Evolutionary conservation across 1,139 yeast species (phyloP).

Genomic region (Lodderomyces parapsilosis): DNA sequence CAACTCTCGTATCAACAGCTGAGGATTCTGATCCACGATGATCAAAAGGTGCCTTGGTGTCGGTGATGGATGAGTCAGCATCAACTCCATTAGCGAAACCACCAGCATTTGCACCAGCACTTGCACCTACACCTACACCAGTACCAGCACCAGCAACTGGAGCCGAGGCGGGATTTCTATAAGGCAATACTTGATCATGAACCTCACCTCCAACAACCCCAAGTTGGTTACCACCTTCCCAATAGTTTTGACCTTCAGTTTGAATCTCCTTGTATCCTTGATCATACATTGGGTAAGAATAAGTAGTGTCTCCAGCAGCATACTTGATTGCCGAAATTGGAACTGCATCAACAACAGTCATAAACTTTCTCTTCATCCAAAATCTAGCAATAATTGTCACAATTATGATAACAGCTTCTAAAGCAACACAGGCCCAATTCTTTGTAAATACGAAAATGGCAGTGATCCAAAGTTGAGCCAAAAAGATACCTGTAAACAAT

Average conservation of each 20-base stretch:
- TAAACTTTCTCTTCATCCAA: conserved; percentile 56
- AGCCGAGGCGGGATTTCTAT: conserved; percentile 10
- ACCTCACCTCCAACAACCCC: conserved; percentile 28
- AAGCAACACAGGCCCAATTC: conserved; percentile 70
- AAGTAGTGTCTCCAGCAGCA: conserved; percentile 53
- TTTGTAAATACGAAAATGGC: conserved; percentile 70
- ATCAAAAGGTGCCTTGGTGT: conserved; percentile 1
- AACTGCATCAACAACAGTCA: conserved; percentile 62
- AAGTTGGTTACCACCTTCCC: conserved; percentile 47
- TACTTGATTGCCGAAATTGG: conserved; percentile 72
- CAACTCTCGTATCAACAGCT: conserved; percentile 13
- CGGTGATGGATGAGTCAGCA: conserved; percentile 1
- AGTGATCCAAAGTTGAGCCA: conserved; percentile 63
- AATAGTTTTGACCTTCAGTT: conserved; percentile 50
- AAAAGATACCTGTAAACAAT: conserved; percentile 61
- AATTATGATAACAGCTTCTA: conserved; percentile 54
- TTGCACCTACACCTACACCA: no score
- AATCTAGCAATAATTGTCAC: conserved; percentile 56
- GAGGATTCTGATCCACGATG: conserved; percentile 13
- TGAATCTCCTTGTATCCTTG: conserved; percentile 62
- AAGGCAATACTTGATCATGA: conserved; percentile 28
- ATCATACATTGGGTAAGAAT: conserved; percentile 55
- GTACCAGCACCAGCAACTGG: conserved; percentile 8
- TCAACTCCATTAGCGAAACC: conserved; percentile 3
- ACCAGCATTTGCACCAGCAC: conserved; percentile 4